Evolutionary conservation across 2,329 filamentous ascomycete species (phyloP), one percentile per base, ranked within the genome.

Genomic region (Neopestalotiopsis rosae): DNA sequence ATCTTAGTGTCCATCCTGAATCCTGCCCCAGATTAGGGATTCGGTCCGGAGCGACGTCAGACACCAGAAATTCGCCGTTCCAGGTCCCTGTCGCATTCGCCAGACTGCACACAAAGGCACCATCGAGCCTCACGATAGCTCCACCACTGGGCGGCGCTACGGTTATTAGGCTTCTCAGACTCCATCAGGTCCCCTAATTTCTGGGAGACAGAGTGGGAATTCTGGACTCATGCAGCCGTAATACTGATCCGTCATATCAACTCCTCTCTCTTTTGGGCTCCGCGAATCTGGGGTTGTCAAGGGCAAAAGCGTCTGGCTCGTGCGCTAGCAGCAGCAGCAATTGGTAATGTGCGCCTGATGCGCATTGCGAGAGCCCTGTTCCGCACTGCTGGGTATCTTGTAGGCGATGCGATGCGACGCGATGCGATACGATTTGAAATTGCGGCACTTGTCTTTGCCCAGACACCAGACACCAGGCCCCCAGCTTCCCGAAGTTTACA

Each of bases 211-310:
- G 24, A 14, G 24, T 30, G 24, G 57, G 57, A 59, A 59, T 59
- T 62, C 59, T 62, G 59, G 59, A 62, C 59, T 38, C 59, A 62
- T 34, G 30, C 59, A 4, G 30, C 59, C 32, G 59, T 62, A 62
- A 62, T 62, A 34, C 32, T 62, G 32, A 40, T 62, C 59, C 32
- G 59, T 62, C 59, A 62, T 62, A 62, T 62, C 59, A 62, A 62
- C 59, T 62, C 30, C 30, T 34, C 30, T 28, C 24, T 28, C 24
- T 28, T 28, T 17, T 52, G 45, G 45, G 45, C n/a, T 20, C 45
- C 45, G 17, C 45, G 45, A 62, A 62, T 62, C 59, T 62, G 59
- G 59, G 59, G 59, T 62, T 52, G 45, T 52, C 45, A 52, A 52
- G 45, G 45, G 45, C 42, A 52, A 52, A 52, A 20, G 17, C 45